A percentile compares a stretch with the other conserved stretches of the same genome.
Conservation (phyloP, 2,329 filamentous ascomycete species). For the Fusarium goolgardi region DNA sequence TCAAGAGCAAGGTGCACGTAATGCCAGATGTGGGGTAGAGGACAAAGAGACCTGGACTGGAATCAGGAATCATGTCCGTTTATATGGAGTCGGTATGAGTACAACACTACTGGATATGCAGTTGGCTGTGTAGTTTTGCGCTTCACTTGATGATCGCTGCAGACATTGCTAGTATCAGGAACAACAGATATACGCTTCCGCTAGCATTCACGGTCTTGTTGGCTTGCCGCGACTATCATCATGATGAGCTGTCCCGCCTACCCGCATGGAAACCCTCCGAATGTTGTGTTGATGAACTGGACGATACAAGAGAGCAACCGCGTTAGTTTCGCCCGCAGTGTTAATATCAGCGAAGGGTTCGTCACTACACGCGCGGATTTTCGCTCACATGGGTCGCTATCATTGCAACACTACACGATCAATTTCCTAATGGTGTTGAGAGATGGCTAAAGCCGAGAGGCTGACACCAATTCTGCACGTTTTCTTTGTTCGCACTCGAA, state of each 20-base stretch:
- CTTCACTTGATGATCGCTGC: slow-evolving; percentile 22
- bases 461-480: slow-evolving; percentile 16
- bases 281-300: slow-evolving; percentile 14
- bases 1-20: slow-evolving; percentile 17
- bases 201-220: slow-evolving; percentile 30
- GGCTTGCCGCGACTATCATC: slow-evolving; percentile 29
- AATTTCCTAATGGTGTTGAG: slow-evolving; percentile 19
- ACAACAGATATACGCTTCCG: slow-evolving; percentile 28
- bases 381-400: slow-evolving; percentile 10
- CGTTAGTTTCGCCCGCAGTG: slow-evolving; percentile 26
- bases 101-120: slow-evolving; percentile 25
- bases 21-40: slow-evolving; percentile 25
- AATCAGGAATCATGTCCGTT: slow-evolving; percentile 24
- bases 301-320: slow-evolving; percentile 10
- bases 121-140: slow-evolving; percentile 26
- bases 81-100: slow-evolving; percentile 33
- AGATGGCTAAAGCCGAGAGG: slow-evolving; percentile 7
- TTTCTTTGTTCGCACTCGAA: slow-evolving; percentile 20
- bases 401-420: slow-evolving; percentile 2
- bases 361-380: slow-evolving; percentile 29
- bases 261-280: slow-evolving; percentile 31
- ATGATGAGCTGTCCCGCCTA: slow-evolving; percentile 38
- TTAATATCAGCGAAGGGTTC: slow-evolving; percentile 17
- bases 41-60: slow-evolving; percentile 17
- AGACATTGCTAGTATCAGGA: slow-evolving; percentile 37